Base-by-base conservation (phyloP, 305 asterid genomes). In the Petunia hybrid region DNA sequence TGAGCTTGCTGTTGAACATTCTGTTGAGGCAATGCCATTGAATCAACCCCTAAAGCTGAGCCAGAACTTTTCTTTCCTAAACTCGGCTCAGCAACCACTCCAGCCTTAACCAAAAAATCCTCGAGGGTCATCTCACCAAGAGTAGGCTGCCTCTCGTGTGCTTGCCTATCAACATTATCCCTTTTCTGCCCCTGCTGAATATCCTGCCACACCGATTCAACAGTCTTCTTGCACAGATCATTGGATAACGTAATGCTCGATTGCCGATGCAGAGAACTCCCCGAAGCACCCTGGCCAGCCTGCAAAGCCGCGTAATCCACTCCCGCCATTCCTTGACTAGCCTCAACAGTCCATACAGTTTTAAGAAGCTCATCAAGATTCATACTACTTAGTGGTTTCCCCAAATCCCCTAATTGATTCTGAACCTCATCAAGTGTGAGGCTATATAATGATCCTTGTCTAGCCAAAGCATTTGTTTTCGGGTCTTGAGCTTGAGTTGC, bases 401-500 rank as follows among this genome's bases (percentile, higher is more conserved):
- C 96, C 55, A 91, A 82, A 88, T 93, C 97, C 79, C 97, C 93
- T 62, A 95, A 89, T 74, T 95, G 98, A 79, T 82, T 91, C 77
- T 95, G 97, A 75, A 95, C 97, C 91, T 95, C 99, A 83, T 95
- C 99, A 79, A 95, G 94, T 66, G 99, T 95, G 82, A 95, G 97
- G 80, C 82, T 87, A 80, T 95, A 95, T 48, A 95, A 46, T 8
- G 99, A 95, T 22, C 97, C 97, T 82, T 93, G 94, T 81, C 98
- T 85, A 42, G 87, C 83, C 85, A 92, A 86, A 74, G 86, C 90
- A 86, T 81, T 83, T 7, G 86, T 66, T 61, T 70, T 83, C 38
- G 89, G 85, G 81, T 87, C 95, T 57, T 83, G 92, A 2, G 73
- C 60, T 10, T 79, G 82, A 6, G 77, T 53, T 38, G 62, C 57